Evolutionary conservation across 2,329 filamentous ascomycete species (phyloP).

Genomic region (Cytospora schulzeri): DNA sequence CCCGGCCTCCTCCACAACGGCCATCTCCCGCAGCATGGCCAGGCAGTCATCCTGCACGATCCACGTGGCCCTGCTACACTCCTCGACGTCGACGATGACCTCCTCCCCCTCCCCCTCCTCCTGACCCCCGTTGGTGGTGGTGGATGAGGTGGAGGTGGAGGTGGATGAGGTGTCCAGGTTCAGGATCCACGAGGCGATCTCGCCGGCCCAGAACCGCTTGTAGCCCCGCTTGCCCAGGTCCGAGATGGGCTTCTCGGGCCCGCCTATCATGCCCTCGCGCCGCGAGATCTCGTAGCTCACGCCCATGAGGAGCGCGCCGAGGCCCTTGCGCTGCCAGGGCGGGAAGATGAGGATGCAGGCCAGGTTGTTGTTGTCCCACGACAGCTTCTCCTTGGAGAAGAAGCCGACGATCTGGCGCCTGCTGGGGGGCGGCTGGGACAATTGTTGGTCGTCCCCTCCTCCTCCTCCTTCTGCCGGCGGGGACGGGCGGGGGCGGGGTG

Average conservation of each 20-base stretch:
- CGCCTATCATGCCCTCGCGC: slow-evolving; percentile 80
- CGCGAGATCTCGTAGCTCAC: slow-evolving; percentile 90
- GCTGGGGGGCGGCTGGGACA: slow-evolving; percentile 24
- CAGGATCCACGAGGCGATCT: slow-evolving; percentile 73
- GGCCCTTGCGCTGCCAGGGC: slow-evolving; percentile 88
- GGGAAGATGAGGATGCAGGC: slow-evolving; percentile 96
- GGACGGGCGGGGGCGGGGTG: slow-evolving; percentile 38
- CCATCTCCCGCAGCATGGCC: slow-evolving; percentile 77
- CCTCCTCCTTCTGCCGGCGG: background rate
- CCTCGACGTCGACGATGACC: slow-evolving; percentile 64
- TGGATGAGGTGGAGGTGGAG: no score
- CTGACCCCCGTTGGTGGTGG: slow-evolving; percentile 49
- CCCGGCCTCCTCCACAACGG: slow-evolving; percentile 62
- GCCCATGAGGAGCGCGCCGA: slow-evolving; percentile 88
- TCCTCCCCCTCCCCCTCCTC: slow-evolving; percentile 55
- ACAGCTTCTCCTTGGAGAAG: slow-evolving; percentile 98
- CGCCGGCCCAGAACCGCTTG: slow-evolving; percentile 80
- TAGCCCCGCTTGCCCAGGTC: slow-evolving; percentile 84
- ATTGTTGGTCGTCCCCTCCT: slow-evolving; percentile 9
- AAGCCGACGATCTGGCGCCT: slow-evolving; percentile 78
- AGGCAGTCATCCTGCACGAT: slow-evolving; percentile 86
- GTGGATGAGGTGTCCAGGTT: slow-evolving; percentile 45
- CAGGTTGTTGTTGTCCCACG: slow-evolving; percentile 97
- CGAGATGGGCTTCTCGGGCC: slow-evolving; percentile 91
- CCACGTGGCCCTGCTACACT: slow-evolving; percentile 77